These are phyloP conservation scores for Golubevia pallescens DNA, from an alignment of 1,284 basidiomycete genomes.

Conservation along the genomic window DNA sequence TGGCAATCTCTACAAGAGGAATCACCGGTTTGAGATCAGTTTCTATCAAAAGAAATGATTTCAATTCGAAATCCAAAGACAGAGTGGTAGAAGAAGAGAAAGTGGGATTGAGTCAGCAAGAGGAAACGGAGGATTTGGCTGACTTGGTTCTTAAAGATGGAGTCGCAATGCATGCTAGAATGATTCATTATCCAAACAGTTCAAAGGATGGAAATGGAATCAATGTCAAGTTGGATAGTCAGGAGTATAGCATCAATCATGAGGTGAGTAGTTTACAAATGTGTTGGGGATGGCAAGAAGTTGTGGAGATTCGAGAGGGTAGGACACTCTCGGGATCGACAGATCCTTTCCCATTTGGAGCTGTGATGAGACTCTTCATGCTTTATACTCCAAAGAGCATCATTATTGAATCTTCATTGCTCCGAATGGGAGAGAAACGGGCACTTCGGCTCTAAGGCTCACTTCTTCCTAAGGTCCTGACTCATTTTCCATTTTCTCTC, in stretches of 20 bases:
- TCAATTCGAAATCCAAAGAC: background rate
- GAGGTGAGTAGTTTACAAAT: constrained; percentile 19
- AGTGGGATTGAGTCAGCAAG: too few relatives aligned
- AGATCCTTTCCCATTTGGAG: too few relatives aligned
- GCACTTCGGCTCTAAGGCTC: background rate
- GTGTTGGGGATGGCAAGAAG: too few relatives aligned
- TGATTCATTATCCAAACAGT: constrained; percentile 39
- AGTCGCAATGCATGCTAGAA: constrained; percentile 53
- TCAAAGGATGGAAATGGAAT: constrained; percentile 7
- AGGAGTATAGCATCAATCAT: constrained; percentile 36
- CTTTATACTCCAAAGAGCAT: too few relatives aligned
- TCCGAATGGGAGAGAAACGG: too few relatives aligned
- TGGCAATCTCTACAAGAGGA: constrained; percentile 58
- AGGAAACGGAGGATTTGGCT: constrained; percentile 20
- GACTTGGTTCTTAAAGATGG: constrained; percentile 37
- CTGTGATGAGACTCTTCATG: too few relatives aligned
- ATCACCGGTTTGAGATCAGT: constrained; percentile 41
- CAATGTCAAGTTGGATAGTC: constrained; percentile 23
- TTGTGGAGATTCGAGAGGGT: too few relatives aligned
- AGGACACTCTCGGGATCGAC: too few relatives aligned
- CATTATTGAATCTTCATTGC: too few relatives aligned
- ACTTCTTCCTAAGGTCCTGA: background rate
- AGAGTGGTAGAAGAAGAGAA: constrained; percentile 4
- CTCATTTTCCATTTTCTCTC: background rate
- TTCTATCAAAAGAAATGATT: constrained; percentile 16